Percentiles rank a stretch among this genome's conserved stretches.
These are phyloP conservation scores for Pleurotus pulmonarius DNA, from an alignment of 768 basidiomycete genomes.

Conservation along the genomic window DNA sequence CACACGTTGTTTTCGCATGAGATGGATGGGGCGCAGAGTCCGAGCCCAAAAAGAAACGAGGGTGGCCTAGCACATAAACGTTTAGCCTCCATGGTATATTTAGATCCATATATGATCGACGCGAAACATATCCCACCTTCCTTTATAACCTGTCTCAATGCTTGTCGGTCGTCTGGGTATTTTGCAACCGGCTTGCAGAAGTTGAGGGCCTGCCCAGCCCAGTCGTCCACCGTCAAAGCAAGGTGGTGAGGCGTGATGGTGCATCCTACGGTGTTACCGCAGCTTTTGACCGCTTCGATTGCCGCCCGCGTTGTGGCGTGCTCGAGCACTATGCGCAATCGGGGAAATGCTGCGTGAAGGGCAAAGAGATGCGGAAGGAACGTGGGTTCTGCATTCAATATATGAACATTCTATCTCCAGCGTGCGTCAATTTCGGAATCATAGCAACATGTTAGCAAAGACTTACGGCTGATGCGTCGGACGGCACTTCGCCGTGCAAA, in stretches of 20 bases:
- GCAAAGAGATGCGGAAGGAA: slow-evolving; percentile 87
- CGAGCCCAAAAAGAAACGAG: slow-evolving; percentile 95
- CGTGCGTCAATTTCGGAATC: slow-evolving; percentile 1
- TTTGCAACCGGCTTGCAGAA: slow-evolving; percentile 99
- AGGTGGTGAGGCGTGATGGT: slow-evolving; percentile 98
- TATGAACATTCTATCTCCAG: slow-evolving; percentile 68
- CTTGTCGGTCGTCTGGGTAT: slow-evolving; percentile 85
- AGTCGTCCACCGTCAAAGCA: slow-evolving; percentile 90
- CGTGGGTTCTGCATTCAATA: slow-evolving; percentile 87
- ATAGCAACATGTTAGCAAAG: slow-evolving; percentile 8
- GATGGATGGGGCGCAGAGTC: slow-evolving; percentile 94
- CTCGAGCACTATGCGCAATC: slow-evolving; percentile 91
- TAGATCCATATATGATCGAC: background rate
- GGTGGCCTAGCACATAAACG: slow-evolving; percentile 55
- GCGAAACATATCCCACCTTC: slow-evolving; percentile 47
- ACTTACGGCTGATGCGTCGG: slow-evolving; percentile 62
- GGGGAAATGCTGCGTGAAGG: slow-evolving; percentile 81
- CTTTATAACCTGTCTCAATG: slow-evolving; percentile 71
- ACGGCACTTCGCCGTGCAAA: slow-evolving; percentile 95
- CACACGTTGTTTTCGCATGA: slow-evolving; percentile 62
- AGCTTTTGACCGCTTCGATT: slow-evolving; percentile 77
- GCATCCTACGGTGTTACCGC: slow-evolving; percentile 84
- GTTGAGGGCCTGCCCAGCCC: slow-evolving; percentile 93
- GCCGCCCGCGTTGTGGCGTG: slow-evolving; percentile 94
- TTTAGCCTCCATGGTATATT: background rate